Conservation (phyloP, 2,329 filamentous ascomycete species). For the Phialocephala subalpina region DNA sequence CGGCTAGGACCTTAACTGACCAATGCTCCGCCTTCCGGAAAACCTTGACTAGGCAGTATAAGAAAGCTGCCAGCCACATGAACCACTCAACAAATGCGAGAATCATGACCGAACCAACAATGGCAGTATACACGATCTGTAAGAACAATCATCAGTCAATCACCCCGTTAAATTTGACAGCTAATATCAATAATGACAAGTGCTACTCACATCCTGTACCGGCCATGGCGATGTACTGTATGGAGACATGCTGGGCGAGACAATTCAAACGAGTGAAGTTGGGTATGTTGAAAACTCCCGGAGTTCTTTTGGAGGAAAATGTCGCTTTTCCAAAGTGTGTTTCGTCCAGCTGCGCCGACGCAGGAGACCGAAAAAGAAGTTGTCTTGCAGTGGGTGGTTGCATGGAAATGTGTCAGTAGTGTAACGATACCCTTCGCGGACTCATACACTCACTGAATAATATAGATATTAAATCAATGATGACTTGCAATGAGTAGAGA, state of each 20-base stretch:
- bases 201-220: conserved; percentile 52
- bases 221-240: conserved; percentile 58
- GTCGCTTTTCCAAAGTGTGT: conserved; percentile 15
- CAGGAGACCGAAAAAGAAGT: conserved; percentile 27
- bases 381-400: conserved; percentile 31
- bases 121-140: conserved; percentile 84
- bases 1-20: conserved; percentile 80
- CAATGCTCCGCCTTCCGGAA: conserved; percentile 90
- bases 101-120: conserved; percentile 83
- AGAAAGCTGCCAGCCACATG: conserved; percentile 90
- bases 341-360: conserved; percentile 22
- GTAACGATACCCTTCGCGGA: conserved; percentile 14
- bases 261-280: conserved; percentile 7
- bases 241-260: conserved; percentile 49
- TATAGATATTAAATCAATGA: background rate
- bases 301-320: background rate
- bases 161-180: conserved; percentile 5
- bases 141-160: conserved; percentile 23
- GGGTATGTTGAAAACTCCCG: background rate
- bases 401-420: conserved; percentile 29
- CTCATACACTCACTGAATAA: background rate
- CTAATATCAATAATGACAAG: background rate
- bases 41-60: conserved; percentile 90
- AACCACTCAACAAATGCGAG: conserved; percentile 93
- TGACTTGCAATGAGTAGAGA: background rate